Conservation (phyloP, 257 asterid species). For the Solanum rostratum region DNA sequence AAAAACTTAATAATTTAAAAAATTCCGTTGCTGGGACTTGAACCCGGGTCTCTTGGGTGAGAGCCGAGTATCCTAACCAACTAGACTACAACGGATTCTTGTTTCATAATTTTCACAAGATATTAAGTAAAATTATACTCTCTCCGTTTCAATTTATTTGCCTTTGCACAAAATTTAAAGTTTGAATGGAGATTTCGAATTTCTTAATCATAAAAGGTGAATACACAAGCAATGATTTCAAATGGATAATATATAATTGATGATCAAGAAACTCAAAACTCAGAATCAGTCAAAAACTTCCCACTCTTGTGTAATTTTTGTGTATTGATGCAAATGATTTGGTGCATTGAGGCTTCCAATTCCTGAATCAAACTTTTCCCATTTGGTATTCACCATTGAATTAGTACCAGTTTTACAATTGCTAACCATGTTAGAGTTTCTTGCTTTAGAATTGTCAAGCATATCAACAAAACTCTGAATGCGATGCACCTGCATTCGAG, state of each 20-base stretch:
- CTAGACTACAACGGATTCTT: constrained; percentile 85
- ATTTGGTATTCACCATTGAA: constrained; percentile 2
- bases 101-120: too few species aligned
- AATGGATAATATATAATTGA: not conserved
- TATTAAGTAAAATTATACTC: too few species aligned
- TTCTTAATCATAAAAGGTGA: not conserved
- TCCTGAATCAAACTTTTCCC: constrained; percentile 12
- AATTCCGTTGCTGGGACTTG: constrained; percentile 65
- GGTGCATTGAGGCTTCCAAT: constrained; percentile 13
- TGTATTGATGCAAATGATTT: not conserved
- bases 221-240: not conserved
- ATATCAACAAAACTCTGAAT: constrained; percentile 13
- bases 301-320: constrained; percentile 8
- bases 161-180: too few species aligned
- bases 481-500: constrained; percentile 8
- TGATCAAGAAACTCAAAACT: not conserved
- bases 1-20: not conserved
- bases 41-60: constrained; percentile 96
- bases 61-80: constrained; percentile 98
- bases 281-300: constrained; percentile 4
- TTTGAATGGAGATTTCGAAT: not conserved
- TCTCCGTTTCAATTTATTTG: too few species aligned
- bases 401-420: not conserved
- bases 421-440: not conserved
- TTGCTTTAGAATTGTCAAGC: constrained; percentile 12